Percentiles rank a stretch among this genome's conserved stretches.
phyloP scores from a whole-genome alignment of 2,329 filamentous ascomycete genomes.

The Penicillium sclerotigenum region DNA sequence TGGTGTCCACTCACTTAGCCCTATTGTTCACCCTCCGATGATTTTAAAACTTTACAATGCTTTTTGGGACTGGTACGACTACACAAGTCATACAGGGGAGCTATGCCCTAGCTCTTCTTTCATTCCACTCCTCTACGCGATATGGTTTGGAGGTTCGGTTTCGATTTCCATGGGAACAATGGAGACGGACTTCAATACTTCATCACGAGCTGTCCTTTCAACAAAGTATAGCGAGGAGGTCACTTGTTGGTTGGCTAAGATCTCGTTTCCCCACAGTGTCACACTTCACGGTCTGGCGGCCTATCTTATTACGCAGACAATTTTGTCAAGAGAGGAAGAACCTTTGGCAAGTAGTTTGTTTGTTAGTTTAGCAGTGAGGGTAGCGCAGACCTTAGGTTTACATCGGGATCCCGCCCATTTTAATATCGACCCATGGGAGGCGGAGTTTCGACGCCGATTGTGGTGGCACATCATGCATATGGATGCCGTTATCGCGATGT shows the following conservation, averaged over 20 bases:
- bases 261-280: constrained; percentile 46
- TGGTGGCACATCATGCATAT: constrained; percentile 52
- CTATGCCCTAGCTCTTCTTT: constrained; percentile 41
- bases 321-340: constrained; percentile 49
- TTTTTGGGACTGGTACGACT: constrained; percentile 49
- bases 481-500: constrained; percentile 49
- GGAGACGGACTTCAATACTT: constrained; percentile 39
- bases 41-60: constrained; percentile 41
- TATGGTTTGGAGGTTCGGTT: constrained; percentile 49
- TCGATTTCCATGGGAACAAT: constrained; percentile 44
- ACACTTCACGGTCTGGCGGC: constrained; percentile 47
- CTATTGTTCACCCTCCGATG: constrained; percentile 44
- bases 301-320: constrained; percentile 48
- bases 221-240: constrained; percentile 44
- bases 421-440: constrained; percentile 44
- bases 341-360: constrained; percentile 49
- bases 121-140: constrained; percentile 46
- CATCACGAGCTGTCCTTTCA: constrained; percentile 37
- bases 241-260: constrained; percentile 42
- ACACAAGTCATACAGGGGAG: constrained; percentile 35
- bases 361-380: constrained; percentile 46
- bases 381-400: constrained; percentile 49
- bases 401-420: constrained; percentile 50
- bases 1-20: constrained; percentile 46
- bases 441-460: constrained; percentile 45